phyloP scores from a whole-genome alignment of 2,329 filamentous ascomycete genomes.

The Claviceps pazoutovae region DNA sequence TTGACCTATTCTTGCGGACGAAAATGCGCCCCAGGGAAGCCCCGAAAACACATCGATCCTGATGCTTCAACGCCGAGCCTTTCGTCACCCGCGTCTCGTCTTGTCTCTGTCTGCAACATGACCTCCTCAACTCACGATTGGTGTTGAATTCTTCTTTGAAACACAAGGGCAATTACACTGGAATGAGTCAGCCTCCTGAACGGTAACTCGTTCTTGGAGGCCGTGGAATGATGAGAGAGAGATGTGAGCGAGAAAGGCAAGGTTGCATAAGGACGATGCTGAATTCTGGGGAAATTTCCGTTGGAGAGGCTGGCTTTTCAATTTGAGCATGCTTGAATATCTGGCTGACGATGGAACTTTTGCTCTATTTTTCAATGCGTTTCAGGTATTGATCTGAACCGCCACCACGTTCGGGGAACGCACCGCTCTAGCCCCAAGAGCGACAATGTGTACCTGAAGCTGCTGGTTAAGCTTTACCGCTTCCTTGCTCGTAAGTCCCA shows the following conservation, averaged over 20 bases:
- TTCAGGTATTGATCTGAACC: conserved; percentile 57
- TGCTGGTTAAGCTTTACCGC: conserved; percentile 96
- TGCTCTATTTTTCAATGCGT: conserved; percentile 16
- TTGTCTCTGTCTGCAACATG: neutral
- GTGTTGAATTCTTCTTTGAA: conserved; percentile 6
- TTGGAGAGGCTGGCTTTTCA: conserved; percentile 8
- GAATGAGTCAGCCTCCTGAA: neutral
- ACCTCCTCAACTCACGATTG: neutral
- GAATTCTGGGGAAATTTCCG: neutral
- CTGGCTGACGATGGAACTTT: conserved; percentile 43
- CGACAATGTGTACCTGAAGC: conserved; percentile 94
- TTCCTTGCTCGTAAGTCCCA: conserved; percentile 70
- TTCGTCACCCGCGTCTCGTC: neutral
- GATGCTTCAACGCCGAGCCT: neutral
- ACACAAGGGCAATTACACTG: conserved; percentile 6
- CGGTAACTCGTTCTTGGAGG: neutral
- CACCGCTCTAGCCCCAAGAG: conserved; percentile 95
- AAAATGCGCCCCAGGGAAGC: conserved; percentile 6
- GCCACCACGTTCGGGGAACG: conserved; percentile 53
- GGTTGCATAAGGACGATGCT: neutral
- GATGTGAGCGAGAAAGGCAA: neutral
- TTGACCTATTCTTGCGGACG: conserved; percentile 7
- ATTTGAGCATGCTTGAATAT: conserved; percentile 48
- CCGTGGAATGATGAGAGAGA: neutral
- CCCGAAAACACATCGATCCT: neutral